Percentiles rank a stretch among this genome's conserved stretches.
Conservation (phyloP, 1,284 basidiomycete species). For the Hemileia vastatrix region DNA sequence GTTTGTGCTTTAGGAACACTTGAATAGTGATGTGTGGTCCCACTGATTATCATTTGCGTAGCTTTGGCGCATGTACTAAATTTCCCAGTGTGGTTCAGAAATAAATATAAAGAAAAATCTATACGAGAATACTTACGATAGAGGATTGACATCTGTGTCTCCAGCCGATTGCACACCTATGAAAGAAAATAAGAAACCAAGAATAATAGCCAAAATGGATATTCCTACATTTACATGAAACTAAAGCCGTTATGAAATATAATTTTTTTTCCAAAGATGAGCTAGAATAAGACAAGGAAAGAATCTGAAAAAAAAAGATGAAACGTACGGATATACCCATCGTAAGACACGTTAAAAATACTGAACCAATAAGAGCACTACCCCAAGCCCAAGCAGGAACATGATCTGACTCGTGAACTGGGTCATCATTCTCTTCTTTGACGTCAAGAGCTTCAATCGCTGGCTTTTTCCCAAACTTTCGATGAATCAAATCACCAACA, state of each 20-base stretch:
- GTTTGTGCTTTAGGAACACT: constrained; percentile 47
- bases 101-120: background rate
- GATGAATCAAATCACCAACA: constrained; percentile 25
- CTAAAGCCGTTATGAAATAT: constrained; percentile 23
- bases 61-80: constrained; percentile 51
- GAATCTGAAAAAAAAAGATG: constrained; percentile 14
- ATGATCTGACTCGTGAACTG: constrained; percentile 52
- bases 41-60: constrained; percentile 57
- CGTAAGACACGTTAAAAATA: constrained; percentile 54
- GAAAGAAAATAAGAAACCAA: constrained; percentile 59
- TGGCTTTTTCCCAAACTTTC: constrained; percentile 14
- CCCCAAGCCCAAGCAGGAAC: constrained; percentile 55
- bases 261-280: constrained; percentile 52
- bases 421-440: constrained; percentile 48
- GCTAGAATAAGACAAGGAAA: constrained; percentile 52
- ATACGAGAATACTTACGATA: constrained; percentile 38
- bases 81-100: background rate
- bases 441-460: constrained; percentile 10
- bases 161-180: constrained; percentile 58
- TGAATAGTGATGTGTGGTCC: constrained; percentile 51
- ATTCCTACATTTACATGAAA: constrained; percentile 40
- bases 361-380: constrained; percentile 50
- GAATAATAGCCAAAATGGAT: constrained; percentile 47
- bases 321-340: constrained; percentile 1
- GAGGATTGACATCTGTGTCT: constrained; percentile 53